Evolutionary conservation across 1,284 basidiomycete genomes (phyloP), one percentile per base, ranked within the genome.

Genomic region (Fistulina hepatica): DNA sequence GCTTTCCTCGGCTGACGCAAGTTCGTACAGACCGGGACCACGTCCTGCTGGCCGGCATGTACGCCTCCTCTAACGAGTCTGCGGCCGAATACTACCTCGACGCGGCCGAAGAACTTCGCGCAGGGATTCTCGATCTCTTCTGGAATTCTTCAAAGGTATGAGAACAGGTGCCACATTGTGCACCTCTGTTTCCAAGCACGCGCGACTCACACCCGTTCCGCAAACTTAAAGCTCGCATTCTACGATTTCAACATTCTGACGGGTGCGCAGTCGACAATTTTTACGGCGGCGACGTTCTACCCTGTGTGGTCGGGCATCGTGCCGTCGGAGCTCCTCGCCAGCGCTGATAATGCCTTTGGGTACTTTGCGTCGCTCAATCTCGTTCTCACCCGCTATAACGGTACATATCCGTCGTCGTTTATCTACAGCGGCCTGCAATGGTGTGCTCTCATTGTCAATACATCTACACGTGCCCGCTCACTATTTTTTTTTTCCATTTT

Each of bases 271-370:
- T 79, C 75, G 43, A 54, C 52, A 16, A 54, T 86, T 33, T 91
- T 79, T 60, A 75, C 72, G 11, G 67, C 64, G 1, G 86, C 84
- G 2, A 76, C 76, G 1, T 88, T 84, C 58, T 93, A 88, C 57
- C 88, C 92, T 0, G 64, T 83, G 34, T 94, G 92, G 92, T 80
- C 71, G 39, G 81, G 77, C 17, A 89, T 95, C 51, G 65, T 89
- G 34, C 91, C 91, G 0, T 52, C 69, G 12, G 81, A 84, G 46
- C 52, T 94, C 8, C 55, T 73, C 12, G 52, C 59, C 17, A 77
- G 74, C 48, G 53, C 64, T 34, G 55, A 61, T 20, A 73, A 74
- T 12, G 86, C 86, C 0, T 81, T 91, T 44, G 67, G 71, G 3
- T 71, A 75, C 37, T 90, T 92, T 52, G 64, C 82, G 2, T 69